Evolutionary conservation across 768 basidiomycete genomes (phyloP).

Genomic region (Lactifluus echinatus): DNA sequence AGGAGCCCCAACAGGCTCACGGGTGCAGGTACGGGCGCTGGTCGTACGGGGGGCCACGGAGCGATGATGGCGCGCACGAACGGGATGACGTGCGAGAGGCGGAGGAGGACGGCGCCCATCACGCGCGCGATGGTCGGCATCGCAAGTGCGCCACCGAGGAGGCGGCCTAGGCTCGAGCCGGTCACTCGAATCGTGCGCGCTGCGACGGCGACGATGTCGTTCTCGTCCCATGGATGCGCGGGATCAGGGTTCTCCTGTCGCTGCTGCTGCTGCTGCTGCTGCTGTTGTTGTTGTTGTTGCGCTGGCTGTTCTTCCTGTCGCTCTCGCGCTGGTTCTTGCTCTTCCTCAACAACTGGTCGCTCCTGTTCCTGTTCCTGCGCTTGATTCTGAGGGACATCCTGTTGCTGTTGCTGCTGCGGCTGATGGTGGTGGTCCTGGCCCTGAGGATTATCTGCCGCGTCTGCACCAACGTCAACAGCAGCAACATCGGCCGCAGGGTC

Average conservation of each 20-base stretch:
- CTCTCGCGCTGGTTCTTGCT: background rate
- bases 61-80: slow-evolving; percentile 29
- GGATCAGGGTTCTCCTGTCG: background rate
- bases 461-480: background rate
- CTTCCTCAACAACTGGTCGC: background rate
- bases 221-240: slow-evolving; percentile 16
- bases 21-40: background rate
- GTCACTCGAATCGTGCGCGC: slow-evolving; percentile 51
- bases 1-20: background rate
- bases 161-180: slow-evolving; percentile 52
- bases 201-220: slow-evolving; percentile 38
- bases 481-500: background rate
- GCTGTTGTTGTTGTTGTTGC: background rate
- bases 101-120: slow-evolving; percentile 55
- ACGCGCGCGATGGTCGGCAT: slow-evolving; percentile 55
- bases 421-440: background rate
- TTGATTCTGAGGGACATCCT: too few relatives aligned
- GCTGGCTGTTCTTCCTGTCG: background rate
- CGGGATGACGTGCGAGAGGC: slow-evolving; percentile 40
- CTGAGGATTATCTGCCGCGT: background rate
- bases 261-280: slow-evolving; percentile 4
- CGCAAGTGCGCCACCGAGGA: slow-evolving; percentile 60
- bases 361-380: slow-evolving; percentile 5
- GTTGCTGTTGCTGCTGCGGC: background rate
- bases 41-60: background rate